Evolutionary conservation across 345 rosid genomes (phyloP).

Genomic region (Brassica rapa): DNA sequence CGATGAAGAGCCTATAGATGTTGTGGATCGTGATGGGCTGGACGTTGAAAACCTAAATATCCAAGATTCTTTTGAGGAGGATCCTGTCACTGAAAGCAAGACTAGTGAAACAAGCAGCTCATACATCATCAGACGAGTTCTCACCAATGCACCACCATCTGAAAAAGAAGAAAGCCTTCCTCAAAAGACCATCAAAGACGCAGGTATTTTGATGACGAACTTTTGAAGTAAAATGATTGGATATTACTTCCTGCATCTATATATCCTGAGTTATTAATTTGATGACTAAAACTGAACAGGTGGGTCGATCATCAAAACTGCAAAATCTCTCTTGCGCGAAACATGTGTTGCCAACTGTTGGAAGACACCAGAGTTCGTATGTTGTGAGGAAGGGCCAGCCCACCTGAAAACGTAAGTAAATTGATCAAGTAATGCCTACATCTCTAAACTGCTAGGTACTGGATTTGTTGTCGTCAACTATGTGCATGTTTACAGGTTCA

Average conservation of each 20-base stretch:
- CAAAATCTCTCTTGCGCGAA: slow-evolving; percentile 63
- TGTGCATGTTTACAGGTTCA: slow-evolving; percentile 56
- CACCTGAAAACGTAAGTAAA: slow-evolving; percentile 72
- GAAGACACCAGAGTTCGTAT: slow-evolving; percentile 68
- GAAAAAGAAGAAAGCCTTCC: slow-evolving; percentile 26
- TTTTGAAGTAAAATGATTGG: neutral
- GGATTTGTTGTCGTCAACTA: slow-evolving; percentile 1
- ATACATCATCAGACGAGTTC: slow-evolving; percentile 31
- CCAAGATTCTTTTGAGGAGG: slow-evolving; percentile 28
- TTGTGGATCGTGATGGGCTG: slow-evolving; percentile 32
- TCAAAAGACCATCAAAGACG: slow-evolving; percentile 19
- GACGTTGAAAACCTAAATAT: slow-evolving; percentile 39
- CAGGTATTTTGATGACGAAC: slow-evolving; percentile 28
- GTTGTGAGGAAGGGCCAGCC: slow-evolving; percentile 73
- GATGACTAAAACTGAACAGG: slow-evolving; percentile 38
- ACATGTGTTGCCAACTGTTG: slow-evolving; percentile 68
- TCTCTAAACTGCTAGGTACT: neutral
- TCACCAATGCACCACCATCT: slow-evolving; percentile 18
- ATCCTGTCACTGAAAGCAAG: slow-evolving; percentile 12
- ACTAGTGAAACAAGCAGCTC: slow-evolving; percentile 25
- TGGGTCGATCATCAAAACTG: slow-evolving; percentile 45
- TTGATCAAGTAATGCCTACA: slow-evolving; percentile 6
- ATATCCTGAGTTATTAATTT: slow-evolving; percentile 15
- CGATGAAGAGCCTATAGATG: slow-evolving; percentile 65
- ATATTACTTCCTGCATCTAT: neutral